A percentile compares a stretch with the other conserved stretches of the same genome.
These are phyloP conservation scores for Sisymbrium altissimum DNA, from an alignment of 345 rosid species.

Conservation along the genomic window DNA sequence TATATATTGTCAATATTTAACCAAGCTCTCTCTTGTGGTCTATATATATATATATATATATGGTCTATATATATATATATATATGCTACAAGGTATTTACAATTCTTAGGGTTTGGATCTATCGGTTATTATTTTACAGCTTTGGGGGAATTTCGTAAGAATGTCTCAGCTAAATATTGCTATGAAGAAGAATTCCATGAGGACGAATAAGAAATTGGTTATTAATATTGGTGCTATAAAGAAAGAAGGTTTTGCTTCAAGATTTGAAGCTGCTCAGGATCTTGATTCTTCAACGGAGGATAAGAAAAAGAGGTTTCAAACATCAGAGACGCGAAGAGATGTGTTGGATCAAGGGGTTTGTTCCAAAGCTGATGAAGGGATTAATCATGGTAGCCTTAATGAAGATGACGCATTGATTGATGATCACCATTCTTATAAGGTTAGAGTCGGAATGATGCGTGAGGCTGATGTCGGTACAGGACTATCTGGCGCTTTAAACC, in stretches of 20 bases:
- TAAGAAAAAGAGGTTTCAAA: background rate
- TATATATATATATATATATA: too few relatives aligned
- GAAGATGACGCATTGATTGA: background rate
- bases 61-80: too few relatives aligned
- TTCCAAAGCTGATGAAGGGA: background rate
- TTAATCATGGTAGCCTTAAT: background rate
- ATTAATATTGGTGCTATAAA: background rate
- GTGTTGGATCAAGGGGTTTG: background rate
- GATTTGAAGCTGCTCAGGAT: constrained; percentile 8
- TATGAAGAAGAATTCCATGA: constrained; percentile 16
- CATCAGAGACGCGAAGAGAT: constrained; percentile 1
- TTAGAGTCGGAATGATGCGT: constrained; percentile 3
- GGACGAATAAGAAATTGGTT: constrained; percentile 15
- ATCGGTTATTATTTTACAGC: background rate
- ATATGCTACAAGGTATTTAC: background rate
- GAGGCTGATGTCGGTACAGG: constrained; percentile 27
- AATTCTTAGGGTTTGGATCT: background rate
- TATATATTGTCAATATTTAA: background rate
- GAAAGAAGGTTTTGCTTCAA: constrained; percentile 13
- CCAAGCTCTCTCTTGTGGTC: background rate
- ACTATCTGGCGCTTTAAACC: constrained; percentile 7
- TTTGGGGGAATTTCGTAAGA: background rate
- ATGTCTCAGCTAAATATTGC: constrained; percentile 1
- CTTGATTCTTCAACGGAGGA: background rate
- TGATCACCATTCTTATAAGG: background rate